Conservation (phyloP, 768 basidiomycete genomes). For the Amanita rubescens region DNA sequence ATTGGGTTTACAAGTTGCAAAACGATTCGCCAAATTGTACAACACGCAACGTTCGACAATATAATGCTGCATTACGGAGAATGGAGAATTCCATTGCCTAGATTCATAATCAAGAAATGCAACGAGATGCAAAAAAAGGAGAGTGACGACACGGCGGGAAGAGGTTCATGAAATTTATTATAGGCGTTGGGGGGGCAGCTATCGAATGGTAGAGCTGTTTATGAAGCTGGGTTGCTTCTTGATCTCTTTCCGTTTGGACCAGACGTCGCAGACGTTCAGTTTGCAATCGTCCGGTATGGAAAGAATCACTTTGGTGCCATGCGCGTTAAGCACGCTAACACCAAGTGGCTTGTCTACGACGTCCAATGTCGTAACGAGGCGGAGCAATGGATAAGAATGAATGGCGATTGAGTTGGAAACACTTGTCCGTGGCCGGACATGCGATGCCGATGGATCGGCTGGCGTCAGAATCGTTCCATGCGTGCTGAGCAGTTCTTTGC, state of each 20-base stretch:
- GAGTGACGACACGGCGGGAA: not conserved
- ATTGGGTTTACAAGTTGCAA: slow-evolving; percentile 4
- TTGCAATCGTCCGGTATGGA: slow-evolving; percentile 20
- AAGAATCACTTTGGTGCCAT: slow-evolving; percentile 20
- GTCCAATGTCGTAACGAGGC: slow-evolving; percentile 38
- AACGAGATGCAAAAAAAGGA: not conserved
- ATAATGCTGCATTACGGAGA: slow-evolving; percentile 2
- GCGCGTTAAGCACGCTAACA: slow-evolving; percentile 41
- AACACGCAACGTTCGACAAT: slow-evolving; percentile 5
- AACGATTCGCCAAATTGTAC: slow-evolving; percentile 3
- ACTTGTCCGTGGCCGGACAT: slow-evolving; percentile 12
- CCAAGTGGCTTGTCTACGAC: slow-evolving; percentile 47
- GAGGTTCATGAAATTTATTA: not conserved
- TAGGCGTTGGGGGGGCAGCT: not conserved
- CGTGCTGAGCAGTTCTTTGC: slow-evolving; percentile 80
- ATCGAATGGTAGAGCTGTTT: slow-evolving; percentile 19
- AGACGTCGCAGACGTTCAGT: slow-evolving; percentile 22
- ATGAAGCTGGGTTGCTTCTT: slow-evolving; percentile 27
- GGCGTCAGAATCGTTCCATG: slow-evolving; percentile 36
- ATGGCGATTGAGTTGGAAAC: slow-evolving; percentile 36
- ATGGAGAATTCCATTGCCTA: slow-evolving; percentile 4
- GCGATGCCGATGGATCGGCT: slow-evolving; percentile 2
- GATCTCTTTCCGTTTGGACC: slow-evolving; percentile 22
- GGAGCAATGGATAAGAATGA: slow-evolving; percentile 54
- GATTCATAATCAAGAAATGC: slow-evolving; percentile 6